Base-by-base conservation (phyloP, 345 rosid species). In the Lepidium aucheri region DNA sequence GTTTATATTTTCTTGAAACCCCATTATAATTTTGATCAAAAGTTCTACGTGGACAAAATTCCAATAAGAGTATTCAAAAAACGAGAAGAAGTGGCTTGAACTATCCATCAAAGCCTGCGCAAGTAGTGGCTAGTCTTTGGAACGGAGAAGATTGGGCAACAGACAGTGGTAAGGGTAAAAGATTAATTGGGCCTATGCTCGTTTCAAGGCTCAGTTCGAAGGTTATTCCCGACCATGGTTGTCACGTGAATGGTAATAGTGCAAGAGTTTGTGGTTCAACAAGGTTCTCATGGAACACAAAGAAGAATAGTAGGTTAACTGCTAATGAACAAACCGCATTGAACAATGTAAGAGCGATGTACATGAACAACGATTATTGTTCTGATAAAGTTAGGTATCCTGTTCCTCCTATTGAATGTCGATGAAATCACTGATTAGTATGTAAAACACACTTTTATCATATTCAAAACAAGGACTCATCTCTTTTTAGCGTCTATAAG, bases 61-160 rank as follows among this genome's bases (percentile, higher is more conserved):
- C 92, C 97, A 39, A 82, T 86, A 52, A 78, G 95, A 35, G 80
- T 87, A 56, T 83, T 76, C 80, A 79, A 82, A 73, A 87, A 76
- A 74, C 67, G n/a, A 46, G 20, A 56, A 52, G 12, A 0, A 18
- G 33, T 20, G 87, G 85, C 22, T 81, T 78, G 8, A 45, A 51
- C 26, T 90, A 84, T 67, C 87, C 85, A 4, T 56, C 80, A 32
- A 43, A 76, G 22, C 74, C 88, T 16, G 84, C 84, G 95, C 77
- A 73, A 33, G 10, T 86, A 35, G 73, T 69, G 57, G 89, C 70
- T 47, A 88, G 90, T 75, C 26, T 87, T 40, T 90, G 90, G 90
- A 65, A 90, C 15, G 95, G 89, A 12, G 82, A 80, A 0, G 35
- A 16, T 8, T 90, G 89, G 97, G 90, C 86, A 20, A 84, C 87